Percentiles rank a stretch among this genome's conserved stretches.
Conservation (phyloP, 2,329 filamentous ascomycete genomes). For the Stagonosporopsis chrysanthemi region DNA sequence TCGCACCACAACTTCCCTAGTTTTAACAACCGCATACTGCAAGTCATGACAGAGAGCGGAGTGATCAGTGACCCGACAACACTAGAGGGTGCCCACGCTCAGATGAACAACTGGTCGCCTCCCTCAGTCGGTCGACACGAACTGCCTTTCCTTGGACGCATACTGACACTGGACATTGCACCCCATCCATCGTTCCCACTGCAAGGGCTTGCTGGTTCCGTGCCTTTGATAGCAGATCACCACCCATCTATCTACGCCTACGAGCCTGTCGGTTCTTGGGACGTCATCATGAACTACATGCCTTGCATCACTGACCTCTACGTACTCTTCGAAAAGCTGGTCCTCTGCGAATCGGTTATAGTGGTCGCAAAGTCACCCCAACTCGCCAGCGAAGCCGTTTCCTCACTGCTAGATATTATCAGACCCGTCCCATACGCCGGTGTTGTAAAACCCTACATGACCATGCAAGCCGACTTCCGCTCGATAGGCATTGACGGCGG, state of each 20-base stretch:
- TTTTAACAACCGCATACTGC: constrained; percentile 47
- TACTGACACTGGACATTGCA: constrained; percentile 50
- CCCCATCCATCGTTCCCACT: constrained; percentile 52
- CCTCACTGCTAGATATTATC: constrained; percentile 50
- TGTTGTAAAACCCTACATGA: constrained; percentile 51
- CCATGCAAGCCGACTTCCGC: constrained; percentile 54
- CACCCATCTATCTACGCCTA: constrained; percentile 50
- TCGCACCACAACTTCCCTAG: constrained; percentile 52
- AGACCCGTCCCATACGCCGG: constrained; percentile 52
- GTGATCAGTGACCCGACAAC: constrained; percentile 50
- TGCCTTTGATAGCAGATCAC: constrained; percentile 41
- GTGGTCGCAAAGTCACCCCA: constrained; percentile 53
- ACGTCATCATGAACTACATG: constrained; percentile 50
- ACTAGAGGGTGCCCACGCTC: constrained; percentile 47
- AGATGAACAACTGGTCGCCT: constrained; percentile 49
- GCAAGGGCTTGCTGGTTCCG: constrained; percentile 46
- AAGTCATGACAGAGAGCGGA: constrained; percentile 47
- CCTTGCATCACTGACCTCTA: constrained; percentile 53
- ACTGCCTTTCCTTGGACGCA: constrained; percentile 50
- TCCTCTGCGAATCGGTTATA: constrained; percentile 52
- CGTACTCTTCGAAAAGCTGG: constrained; percentile 50
- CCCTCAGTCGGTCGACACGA: constrained; percentile 49
- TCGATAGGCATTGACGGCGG: constrained; percentile 51
- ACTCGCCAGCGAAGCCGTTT: constrained; percentile 51
- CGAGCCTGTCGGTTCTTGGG: constrained; percentile 51